A percentile compares a stretch with the other conserved stretches of the same genome.
These are phyloP conservation scores for Verticillium nonalfalfae DNA, from an alignment of 2,329 filamentous ascomycete species.

Conservation along the genomic window DNA sequence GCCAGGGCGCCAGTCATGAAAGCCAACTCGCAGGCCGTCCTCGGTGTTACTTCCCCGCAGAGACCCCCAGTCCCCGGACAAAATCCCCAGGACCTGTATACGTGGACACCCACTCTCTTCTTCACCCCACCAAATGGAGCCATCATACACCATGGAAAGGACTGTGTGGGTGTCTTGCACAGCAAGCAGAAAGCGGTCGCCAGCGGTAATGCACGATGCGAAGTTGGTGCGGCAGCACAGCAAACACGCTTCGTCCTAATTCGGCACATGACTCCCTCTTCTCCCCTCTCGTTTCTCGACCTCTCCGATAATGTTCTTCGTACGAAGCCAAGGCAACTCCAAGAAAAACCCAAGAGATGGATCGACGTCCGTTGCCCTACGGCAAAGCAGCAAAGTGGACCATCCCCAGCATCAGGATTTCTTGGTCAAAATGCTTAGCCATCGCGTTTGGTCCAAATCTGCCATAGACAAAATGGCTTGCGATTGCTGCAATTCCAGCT, in stretches of 20 bases:
- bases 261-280: not conserved
- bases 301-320: not conserved
- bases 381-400: not conserved
- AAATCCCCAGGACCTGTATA: not conserved
- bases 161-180: not conserved
- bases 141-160: not conserved
- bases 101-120: not conserved
- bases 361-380: not conserved
- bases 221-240: not conserved
- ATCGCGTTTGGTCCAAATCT: not conserved
- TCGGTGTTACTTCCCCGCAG: not conserved
- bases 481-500: not conserved
- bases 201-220: not conserved
- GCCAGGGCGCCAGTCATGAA: not conserved
- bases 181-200: not conserved
- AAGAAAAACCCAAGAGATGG: not conserved
- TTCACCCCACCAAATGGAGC: not conserved
- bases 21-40: not conserved
- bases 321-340: not conserved
- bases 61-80: not conserved
- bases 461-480: not conserved
- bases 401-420: not conserved
- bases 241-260: not conserved
- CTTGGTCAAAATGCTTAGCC: no score
- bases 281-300: not conserved